Evolutionary conservation across 2,329 filamentous ascomycete genomes (phyloP).

Genomic region (Penicillium sp.): DNA sequence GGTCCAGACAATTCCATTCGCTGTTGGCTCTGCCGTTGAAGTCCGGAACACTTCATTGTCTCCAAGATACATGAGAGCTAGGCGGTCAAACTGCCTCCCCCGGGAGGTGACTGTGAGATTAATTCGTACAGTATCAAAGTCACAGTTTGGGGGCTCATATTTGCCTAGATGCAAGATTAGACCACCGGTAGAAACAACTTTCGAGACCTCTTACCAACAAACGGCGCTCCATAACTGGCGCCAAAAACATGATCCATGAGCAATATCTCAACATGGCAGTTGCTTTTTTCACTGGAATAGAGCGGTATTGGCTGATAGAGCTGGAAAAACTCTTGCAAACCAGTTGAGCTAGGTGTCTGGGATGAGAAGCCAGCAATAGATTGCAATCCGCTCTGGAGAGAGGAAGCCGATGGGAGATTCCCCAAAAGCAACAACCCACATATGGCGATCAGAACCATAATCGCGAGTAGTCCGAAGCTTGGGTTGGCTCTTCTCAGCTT

Average conservation of each 20-base stretch:
- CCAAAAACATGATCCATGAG: conserved; percentile 72
- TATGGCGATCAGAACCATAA: neutral
- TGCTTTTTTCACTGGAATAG: conserved; percentile 41
- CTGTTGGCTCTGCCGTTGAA: conserved; percentile 75
- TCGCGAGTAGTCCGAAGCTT: neutral
- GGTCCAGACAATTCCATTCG: conserved; percentile 69
- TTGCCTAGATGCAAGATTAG: conserved; percentile 45
- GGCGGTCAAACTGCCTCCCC: conserved; percentile 73
- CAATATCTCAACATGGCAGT: conserved; percentile 43
- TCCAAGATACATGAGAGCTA: conserved; percentile 72
- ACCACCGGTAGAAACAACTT: neutral
- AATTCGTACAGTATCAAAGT: conserved; percentile 72
- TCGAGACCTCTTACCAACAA: conserved; percentile 57
- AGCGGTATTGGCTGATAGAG: conserved; percentile 63
- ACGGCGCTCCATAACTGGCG: conserved; percentile 71
- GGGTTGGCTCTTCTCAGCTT: neutral
- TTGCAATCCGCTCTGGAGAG: neutral
- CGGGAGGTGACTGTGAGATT: conserved; percentile 72
- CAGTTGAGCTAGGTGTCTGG: conserved; percentile 7
- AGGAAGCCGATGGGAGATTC: neutral
- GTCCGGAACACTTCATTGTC: conserved; percentile 81
- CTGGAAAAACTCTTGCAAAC: conserved; percentile 63
- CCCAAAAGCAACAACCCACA: neutral
- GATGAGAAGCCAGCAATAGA: neutral
- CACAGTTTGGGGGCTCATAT: conserved; percentile 66